Base-by-base conservation (phyloP, 179 eudicot species). In the Silene noctiflora region DNA sequence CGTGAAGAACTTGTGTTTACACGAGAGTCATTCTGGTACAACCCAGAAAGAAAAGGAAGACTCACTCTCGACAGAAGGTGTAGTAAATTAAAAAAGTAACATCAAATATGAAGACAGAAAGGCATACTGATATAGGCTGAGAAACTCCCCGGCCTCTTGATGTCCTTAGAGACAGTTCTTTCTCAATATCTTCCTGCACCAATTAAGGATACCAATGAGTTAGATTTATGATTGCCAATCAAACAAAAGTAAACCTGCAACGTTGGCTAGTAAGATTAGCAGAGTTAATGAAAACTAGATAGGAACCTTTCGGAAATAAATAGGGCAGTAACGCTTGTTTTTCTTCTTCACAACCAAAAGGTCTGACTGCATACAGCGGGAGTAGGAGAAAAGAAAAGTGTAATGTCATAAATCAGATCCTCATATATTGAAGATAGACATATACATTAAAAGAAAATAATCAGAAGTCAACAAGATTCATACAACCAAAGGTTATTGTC, bases 161-260 rank as follows among this genome's bases (percentile, higher is more conserved):
- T 44, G 84, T 76, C 84, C 88, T 80, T 17, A 51, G 81, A 70
- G 85, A 81, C 33, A 95, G 81, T 83, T 91, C 99, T 84, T 86
- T 92, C 84, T 95, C 99, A 75, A 95, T 81, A 85, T 95, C 99
- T 85, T 95, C 99, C 99, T 95, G 93, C 75, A 74, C 75, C 19
- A 73, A 51, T 33, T 73, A 81, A 39, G 22, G 17, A 31, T 72
- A 56, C 22, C 75, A 21, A 53, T 24, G 58, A 69, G 31, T 69
- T 27, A 72, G 56, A 58, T 4, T 2, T 46, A 22, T 0, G 33
- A 27, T 3, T 44, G 22, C 31, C 19, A 5, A 44, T 42, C 66
- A 72, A 12, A 58, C 46, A 73, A 24, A 33, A 63, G 58, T 29
- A 72, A 74, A 64, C 56, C 22, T 12, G 46, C 65, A 58, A 65